phyloP scores from a whole-genome alignment of 2,329 filamentous ascomycete genomes.

The Cercospora brassicicola region DNA sequence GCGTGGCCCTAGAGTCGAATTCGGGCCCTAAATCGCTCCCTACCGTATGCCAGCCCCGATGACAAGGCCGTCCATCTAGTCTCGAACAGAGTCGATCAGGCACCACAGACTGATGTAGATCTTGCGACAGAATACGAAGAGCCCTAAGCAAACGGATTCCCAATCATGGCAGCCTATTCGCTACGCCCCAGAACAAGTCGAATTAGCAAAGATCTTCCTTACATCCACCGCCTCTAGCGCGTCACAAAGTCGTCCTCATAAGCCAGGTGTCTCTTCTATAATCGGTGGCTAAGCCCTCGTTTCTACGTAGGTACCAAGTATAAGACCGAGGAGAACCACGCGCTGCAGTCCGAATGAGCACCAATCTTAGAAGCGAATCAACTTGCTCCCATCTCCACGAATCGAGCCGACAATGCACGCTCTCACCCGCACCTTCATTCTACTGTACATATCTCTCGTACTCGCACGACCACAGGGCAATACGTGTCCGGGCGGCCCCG shows the following conservation, averaged over 20 bases:
- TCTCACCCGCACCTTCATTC: neutral
- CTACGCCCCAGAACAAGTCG: neutral
- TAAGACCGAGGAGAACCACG: neutral
- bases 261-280: neutral
- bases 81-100: neutral
- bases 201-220: neutral
- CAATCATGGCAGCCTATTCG: neutral
- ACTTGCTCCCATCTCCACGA: too few relatives aligned
- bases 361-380: too few relatives aligned
- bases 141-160: neutral
- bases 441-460: neutral
- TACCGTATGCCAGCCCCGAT: neutral
- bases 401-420: neutral
- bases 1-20: neutral
- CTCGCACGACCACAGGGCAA: neutral
- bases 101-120: neutral
- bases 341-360: neutral
- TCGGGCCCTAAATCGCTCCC: neutral
- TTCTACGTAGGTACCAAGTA: neutral
- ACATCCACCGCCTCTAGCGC: neutral
- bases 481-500: neutral
- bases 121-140: neutral
- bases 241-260: neutral
- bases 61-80: neutral
- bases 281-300: neutral